Base-by-base conservation (phyloP, 78 protist species). In the Tieghemostelium lacteum region DNA sequence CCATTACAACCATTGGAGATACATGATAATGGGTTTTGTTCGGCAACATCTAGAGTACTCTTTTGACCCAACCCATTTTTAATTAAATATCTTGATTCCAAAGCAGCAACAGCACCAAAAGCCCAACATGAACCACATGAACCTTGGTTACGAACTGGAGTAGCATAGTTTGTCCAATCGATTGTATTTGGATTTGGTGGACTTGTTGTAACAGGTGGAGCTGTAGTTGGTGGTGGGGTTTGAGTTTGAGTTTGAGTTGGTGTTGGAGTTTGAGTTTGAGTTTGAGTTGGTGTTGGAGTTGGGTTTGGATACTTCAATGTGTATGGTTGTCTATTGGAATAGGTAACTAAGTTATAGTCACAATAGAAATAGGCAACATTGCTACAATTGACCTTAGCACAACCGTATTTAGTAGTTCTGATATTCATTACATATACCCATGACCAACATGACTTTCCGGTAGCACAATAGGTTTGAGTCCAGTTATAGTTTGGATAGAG, bases 121-220 rank as follows among this genome's bases (percentile, higher is more conserved):
- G 97, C 50, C 95, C 96, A 96, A 85, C 97, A 94, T 33, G 87
- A 71, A 28, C 96, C 96, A 88, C 96, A 92, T 29, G 33, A 37
- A 28, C 93, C 95, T 74, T 97, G 98, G 57, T 97, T 65, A 73
- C 95, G 91, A 19, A 97, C 94, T 52, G 97, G 96, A 5, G 96
- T 69, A 31, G 85, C 76, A 29, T 88, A 52, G 10, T 26, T 14
- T 19, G 87, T 67, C 96, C 96, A 93, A 77, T 89, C 92, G 67
- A 86, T 50, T 2, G 78, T 14, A 1, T 22, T 33, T 31, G 39
- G n/a, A n/a, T n/a, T 12, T 1, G 65, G 50, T 55, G 60, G 88
- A 17, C 76, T 42, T 24, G 26, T 39, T 2, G 87, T 76, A 12
- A 42, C 58, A 29, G 74, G 37, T 31, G 61, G 39, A 45, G 87